Evolutionary conservation across 495 filamentous ascomycete species (phyloP), one percentile per base, ranked within the genome.

Genomic region (Aspergillus incahuasiensis): DNA sequence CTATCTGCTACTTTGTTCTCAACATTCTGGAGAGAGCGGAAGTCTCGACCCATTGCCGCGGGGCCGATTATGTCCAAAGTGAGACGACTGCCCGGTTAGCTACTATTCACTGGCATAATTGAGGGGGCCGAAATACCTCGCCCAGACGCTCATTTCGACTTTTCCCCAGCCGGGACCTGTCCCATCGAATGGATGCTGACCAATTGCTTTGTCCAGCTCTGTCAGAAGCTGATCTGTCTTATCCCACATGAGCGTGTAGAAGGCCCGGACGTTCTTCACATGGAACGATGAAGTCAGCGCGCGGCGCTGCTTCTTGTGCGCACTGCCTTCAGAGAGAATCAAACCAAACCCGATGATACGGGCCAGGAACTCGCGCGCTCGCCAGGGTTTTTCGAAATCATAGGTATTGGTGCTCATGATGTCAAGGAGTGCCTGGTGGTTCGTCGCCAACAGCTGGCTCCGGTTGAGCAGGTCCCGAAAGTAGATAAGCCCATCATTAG

Each of bases 11-110:
- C 79, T 54, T 80, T 75, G 60, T 83, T 86, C 13, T 82, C 65
- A 0, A 81, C 81, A 59, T 89, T 74, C 20, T 82, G 62, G 48
- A 96, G 75, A 1, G 89, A 83, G 28, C 78, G 73, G 61, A 96
- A 96, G 49, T 95, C 89, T 21, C 83, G 80, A 0, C 90, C 91
- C 62, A 96, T 81, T 1, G 90, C 90, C 0, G 89, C 86, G 5
- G 85, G 68, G 7, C 92, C 91, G 58, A 96, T 92, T 52, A 96
- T 91, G 61, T 96, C 92, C 9, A 96, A 84, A 0, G 91, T 91
- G 0, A 83, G 82, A 16, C 90, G 82, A 38, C 78, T 76, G n/a
- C 20, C 69, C 75, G 61, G 24, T 59, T 49, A 59, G 57, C 35
- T 18, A 24, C 7, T 38, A 15, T 8, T 1, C 22, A 3, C 19